Percentiles rank a stretch among this genome's conserved stretches.
Conservation (phyloP, 768 basidiomycete genomes). For the Xerocomellus intermedius region DNA sequence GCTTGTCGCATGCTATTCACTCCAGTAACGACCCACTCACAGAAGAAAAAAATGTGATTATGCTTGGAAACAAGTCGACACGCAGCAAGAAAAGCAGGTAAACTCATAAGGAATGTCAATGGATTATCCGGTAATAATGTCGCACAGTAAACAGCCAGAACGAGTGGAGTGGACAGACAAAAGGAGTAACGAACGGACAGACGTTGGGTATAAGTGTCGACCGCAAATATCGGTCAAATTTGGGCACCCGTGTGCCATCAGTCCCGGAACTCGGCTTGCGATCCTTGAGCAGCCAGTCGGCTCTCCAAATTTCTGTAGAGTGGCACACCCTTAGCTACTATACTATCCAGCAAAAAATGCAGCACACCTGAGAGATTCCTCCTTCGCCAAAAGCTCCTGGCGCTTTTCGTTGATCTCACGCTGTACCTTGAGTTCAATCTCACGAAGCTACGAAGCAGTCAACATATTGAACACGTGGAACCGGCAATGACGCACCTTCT, state of each 20-base stretch:
- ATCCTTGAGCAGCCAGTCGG: conserved; percentile 86
- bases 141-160: conserved; percentile 34
- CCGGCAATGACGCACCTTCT: conserved; percentile 58
- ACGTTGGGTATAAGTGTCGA: conserved; percentile 36
- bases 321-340: background rate
- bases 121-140: conserved; percentile 37
- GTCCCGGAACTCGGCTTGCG: conserved; percentile 75
- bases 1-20: too few relatives aligned
- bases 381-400: conserved; percentile 94
- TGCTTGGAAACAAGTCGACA: conserved; percentile 18
- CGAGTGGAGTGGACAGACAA: conserved; percentile 36
- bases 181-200: conserved; percentile 35
- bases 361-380: conserved; percentile 82
- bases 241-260: conserved; percentile 35
- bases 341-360: background rate
- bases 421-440: conserved; percentile 97
- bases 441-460: conserved; percentile 64
- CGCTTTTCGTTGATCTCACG: conserved; percentile 97
- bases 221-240: conserved; percentile 24
- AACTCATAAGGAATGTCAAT: conserved; percentile 36
- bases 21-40: conserved; percentile 2
- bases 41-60: conserved; percentile 21
- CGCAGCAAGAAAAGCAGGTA: conserved; percentile 30
- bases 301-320: conserved; percentile 77
- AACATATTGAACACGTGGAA: conserved; percentile 6